These are phyloP conservation scores for Hirschfeldia incana DNA, from an alignment of 345 rosid genomes.

Conservation along the genomic window DNA sequence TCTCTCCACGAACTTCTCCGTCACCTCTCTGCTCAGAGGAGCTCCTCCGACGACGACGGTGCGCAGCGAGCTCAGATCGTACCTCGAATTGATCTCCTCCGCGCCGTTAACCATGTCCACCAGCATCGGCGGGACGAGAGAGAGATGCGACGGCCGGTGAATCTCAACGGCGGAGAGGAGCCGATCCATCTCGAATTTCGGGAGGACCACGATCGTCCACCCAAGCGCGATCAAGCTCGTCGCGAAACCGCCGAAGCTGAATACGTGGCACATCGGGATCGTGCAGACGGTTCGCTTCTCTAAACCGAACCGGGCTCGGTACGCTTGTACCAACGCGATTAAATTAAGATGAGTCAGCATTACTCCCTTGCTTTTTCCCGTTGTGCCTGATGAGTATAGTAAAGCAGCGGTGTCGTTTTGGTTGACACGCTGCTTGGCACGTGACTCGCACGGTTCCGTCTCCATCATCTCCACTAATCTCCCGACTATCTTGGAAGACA, in stretches of 20 bases:
- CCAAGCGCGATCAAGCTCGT: slow-evolving; percentile 43
- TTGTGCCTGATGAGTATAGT: slow-evolving; percentile 91
- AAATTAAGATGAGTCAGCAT: slow-evolving; percentile 68
- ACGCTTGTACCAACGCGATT: slow-evolving; percentile 61
- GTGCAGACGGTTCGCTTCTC: slow-evolving; percentile 66
- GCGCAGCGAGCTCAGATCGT: slow-evolving; percentile 63
- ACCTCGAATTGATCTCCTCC: slow-evolving; percentile 47
- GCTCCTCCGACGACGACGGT: slow-evolving; percentile 73
- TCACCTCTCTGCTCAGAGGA: slow-evolving; percentile 73
- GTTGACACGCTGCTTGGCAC: slow-evolving; percentile 59
- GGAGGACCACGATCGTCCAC: slow-evolving; percentile 62
- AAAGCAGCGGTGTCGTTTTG: slow-evolving; percentile 78
- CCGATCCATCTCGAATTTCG: slow-evolving; percentile 69
- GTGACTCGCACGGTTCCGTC: slow-evolving; percentile 31
- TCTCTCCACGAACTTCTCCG: slow-evolving; percentile 55
- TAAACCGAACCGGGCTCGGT: slow-evolving; percentile 43
- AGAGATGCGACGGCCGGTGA: slow-evolving; percentile 57
- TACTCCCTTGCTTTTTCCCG: slow-evolving; percentile 89
- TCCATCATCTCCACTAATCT: slow-evolving; percentile 52
- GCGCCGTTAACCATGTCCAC: slow-evolving; percentile 60
- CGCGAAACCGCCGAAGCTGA: slow-evolving; percentile 70
- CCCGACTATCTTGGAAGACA: slow-evolving; percentile 37
- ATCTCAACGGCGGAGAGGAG: slow-evolving; percentile 60
- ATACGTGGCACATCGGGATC: slow-evolving; percentile 89
- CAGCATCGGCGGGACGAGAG: slow-evolving; percentile 80